Evolutionary conservation across 257 asterid species (phyloP).

Genomic region (Orobanche coerulescens): DNA sequence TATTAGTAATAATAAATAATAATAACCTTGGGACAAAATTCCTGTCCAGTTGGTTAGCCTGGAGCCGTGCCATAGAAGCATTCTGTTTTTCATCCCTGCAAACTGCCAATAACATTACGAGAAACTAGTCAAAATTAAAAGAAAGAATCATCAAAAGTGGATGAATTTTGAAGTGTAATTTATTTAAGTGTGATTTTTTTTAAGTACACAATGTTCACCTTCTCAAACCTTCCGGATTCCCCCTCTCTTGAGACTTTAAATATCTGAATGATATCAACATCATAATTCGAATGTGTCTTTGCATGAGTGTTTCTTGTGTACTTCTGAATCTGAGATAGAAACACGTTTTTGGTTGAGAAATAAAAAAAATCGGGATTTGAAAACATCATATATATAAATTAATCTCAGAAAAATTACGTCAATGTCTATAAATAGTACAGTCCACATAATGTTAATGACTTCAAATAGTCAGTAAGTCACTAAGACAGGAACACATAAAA

Average conservation of each 20-base stretch:
- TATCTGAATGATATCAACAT: conserved; percentile 61
- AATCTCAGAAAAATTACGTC: background rate
- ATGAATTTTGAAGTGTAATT: background rate
- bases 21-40: conserved; percentile 79
- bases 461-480: background rate
- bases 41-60: conserved; percentile 95
- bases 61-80: conserved; percentile 98
- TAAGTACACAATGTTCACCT: conserved; percentile 39
- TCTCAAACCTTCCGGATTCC: conserved; percentile 60
- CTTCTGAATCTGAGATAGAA: conserved; percentile 54
- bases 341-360: conserved; percentile 15
- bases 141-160: background rate
- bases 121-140: conserved; percentile 16
- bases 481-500: conserved; percentile 16
- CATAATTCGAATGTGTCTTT: conserved; percentile 64
- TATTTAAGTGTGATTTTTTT: background rate
- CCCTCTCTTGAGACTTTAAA: conserved; percentile 76
- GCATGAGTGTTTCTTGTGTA: conserved; percentile 88
- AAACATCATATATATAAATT: background rate
- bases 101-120: conserved; percentile 40
- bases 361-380: background rate
- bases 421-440: background rate
- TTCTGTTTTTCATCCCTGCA: conserved; percentile 50
- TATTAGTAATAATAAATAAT: background rate
- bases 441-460: background rate